Conservation (phyloP, 306 rosid genomes). For the Malus orientalis region DNA sequence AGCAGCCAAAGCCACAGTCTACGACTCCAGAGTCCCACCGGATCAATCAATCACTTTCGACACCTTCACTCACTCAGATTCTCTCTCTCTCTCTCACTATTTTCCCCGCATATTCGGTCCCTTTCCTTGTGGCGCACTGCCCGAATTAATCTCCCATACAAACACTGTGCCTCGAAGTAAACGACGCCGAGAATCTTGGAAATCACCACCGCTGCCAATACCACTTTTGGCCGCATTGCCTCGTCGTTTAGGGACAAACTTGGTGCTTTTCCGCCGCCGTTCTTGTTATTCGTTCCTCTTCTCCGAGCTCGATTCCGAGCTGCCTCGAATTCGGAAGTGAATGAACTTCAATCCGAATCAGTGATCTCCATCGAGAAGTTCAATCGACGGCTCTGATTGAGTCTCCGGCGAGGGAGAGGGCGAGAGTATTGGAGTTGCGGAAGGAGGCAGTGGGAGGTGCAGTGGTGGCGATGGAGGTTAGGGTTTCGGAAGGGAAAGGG, state of each 20-base stretch:
- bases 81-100: not conserved
- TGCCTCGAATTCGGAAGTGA: not conserved
- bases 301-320: not conserved
- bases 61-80: not conserved
- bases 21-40: not conserved
- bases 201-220: not conserved
- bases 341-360: not conserved
- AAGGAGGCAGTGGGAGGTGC: not conserved
- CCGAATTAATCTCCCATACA: not conserved
- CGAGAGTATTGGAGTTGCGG: not conserved
- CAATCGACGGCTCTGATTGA: not conserved
- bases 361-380: not conserved
- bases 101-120: conserved; percentile 4
- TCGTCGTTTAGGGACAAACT: not conserved
- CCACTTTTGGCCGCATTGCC: conserved; percentile 8
- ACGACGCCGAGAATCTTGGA: conserved; percentile 16
- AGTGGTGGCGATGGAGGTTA: not conserved
- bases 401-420: not conserved
- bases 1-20: not conserved
- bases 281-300: not conserved
- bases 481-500: conserved; percentile 13
- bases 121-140: not conserved
- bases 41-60: conserved; percentile 16
- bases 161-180: conserved; percentile 9
- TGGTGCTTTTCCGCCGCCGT: not conserved